Conservation (phyloP, 2,329 filamentous ascomycete genomes). For the Aspergillus calidoustus region DNA sequence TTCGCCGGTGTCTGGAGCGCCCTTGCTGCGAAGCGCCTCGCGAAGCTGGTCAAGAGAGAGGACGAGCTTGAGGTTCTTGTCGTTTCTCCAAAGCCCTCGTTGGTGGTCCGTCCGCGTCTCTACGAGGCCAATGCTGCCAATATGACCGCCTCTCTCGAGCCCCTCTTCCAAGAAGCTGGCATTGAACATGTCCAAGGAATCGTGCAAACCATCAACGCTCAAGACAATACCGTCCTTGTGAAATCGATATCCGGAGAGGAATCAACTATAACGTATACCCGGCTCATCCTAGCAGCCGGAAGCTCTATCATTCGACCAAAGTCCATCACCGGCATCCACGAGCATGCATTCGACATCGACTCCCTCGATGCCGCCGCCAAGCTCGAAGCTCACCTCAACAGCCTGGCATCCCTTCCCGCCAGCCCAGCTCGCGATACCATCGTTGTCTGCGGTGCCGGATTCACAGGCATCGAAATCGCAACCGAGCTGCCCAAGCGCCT, state of each 20-base stretch:
- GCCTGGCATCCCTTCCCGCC: constrained; percentile 27
- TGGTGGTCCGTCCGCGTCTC: constrained; percentile 42
- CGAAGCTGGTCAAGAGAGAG: constrained; percentile 26
- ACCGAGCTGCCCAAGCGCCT: constrained; percentile 38
- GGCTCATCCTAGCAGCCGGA: constrained; percentile 45
- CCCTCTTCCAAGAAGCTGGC: constrained; percentile 33
- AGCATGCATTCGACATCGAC: constrained; percentile 45
- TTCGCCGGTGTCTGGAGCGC: constrained; percentile 47
- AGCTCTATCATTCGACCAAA: constrained; percentile 37
- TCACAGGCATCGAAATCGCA: constrained; percentile 40
- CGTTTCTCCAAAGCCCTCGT: constrained; percentile 37
- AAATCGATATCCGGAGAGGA: constrained; percentile 8
- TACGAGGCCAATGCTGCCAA: constrained; percentile 37
- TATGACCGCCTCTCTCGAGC: constrained; percentile 27
- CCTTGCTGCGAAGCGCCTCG: constrained; percentile 39
- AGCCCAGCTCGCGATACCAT: constrained; percentile 39
- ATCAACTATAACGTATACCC: constrained; percentile 33
- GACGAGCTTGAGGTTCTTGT: constrained; percentile 35
- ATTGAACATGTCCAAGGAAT: constrained; percentile 30
- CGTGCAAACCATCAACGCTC: constrained; percentile 15
- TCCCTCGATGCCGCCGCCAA: constrained; percentile 30
- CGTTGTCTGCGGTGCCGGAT: constrained; percentile 40
- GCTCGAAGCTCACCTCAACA: constrained; percentile 36
- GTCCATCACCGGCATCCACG: constrained; percentile 33
- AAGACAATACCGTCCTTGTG: constrained; percentile 23